A percentile compares a stretch with the other conserved stretches of the same genome.
phyloP scores from a whole-genome alignment of 352 stramenopile species.

The Phytophthora kernoviae region DNA sequence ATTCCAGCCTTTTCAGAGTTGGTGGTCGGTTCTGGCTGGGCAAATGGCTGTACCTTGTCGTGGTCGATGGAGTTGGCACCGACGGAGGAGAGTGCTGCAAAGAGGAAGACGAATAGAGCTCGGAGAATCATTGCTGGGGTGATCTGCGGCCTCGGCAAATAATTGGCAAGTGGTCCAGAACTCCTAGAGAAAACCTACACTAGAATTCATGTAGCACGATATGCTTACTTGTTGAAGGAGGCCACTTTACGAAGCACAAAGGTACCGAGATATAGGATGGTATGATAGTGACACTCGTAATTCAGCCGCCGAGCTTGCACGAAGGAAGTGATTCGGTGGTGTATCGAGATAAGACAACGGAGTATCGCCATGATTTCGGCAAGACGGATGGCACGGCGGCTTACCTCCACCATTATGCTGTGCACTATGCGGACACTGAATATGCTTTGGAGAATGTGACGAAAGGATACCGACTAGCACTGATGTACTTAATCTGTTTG shows the following conservation, averaged over 20 bases:
- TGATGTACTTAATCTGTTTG: conserved; percentile 29
- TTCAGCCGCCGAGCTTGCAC: conserved; percentile 34
- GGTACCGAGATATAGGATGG: conserved; percentile 59
- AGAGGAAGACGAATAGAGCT: too few species aligned
- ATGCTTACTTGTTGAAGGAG: conserved; percentile 17
- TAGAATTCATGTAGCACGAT: too few species aligned
- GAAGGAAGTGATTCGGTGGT: conserved; percentile 28
- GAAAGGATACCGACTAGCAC: conserved; percentile 21
- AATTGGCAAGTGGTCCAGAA: too few species aligned
- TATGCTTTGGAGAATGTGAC: conserved; percentile 23
- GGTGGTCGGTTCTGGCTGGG: not conserved
- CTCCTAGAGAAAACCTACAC: too few species aligned
- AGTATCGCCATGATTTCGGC: conserved; percentile 24
- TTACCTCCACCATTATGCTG: conserved; percentile 19
- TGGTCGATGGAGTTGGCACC: too few species aligned
- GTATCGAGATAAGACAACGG: conserved; percentile 5
- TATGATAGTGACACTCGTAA: conserved; percentile 54
- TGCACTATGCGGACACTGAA: conserved; percentile 28
- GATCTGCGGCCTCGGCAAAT: too few species aligned
- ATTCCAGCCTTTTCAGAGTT: not conserved
- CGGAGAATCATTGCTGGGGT: too few species aligned
- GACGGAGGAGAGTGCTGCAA: too few species aligned
- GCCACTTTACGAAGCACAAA: conserved; percentile 46
- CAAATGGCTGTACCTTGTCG: not conserved
- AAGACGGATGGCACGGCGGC: conserved; percentile 13